These are phyloP conservation scores for Harringtonia aguacate DNA, from an alignment of 2,329 filamentous ascomycete species.

Conservation along the genomic window DNA sequence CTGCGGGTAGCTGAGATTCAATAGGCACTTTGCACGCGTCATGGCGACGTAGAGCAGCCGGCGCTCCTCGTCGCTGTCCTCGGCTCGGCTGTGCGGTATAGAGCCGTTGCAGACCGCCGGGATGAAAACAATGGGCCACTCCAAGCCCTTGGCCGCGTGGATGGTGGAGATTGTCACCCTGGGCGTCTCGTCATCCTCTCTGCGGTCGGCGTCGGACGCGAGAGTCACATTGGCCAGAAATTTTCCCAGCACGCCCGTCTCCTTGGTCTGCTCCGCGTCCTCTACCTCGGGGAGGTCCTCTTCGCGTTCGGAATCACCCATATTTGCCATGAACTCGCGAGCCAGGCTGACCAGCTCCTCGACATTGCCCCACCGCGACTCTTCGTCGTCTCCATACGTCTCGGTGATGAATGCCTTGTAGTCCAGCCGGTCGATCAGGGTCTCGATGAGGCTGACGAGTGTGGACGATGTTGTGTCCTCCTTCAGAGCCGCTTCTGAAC, in stretches of 20 bases:
- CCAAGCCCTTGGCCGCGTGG: constrained; percentile 87
- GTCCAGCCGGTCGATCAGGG: constrained; percentile 51
- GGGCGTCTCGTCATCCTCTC: constrained; percentile 41
- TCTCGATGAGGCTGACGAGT: constrained; percentile 38
- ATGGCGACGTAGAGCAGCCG: constrained; percentile 90
- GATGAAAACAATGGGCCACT: constrained; percentile 94
- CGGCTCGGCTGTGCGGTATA: constrained; percentile 78
- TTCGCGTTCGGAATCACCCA: constrained; percentile 28
- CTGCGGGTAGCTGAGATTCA: constrained; percentile 70
- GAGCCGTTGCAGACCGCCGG: constrained; percentile 83
- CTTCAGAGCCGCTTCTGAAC: neutral
- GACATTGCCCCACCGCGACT: constrained; percentile 77
- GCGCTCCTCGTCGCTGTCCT: constrained; percentile 80
- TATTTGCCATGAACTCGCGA: constrained; percentile 49
- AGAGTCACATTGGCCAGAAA: constrained; percentile 88
- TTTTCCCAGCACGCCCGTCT: constrained; percentile 53
- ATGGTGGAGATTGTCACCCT: constrained; percentile 91
- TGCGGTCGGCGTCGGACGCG: constrained; percentile 65
- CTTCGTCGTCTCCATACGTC: constrained; percentile 62
- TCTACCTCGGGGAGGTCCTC: constrained; percentile 58
- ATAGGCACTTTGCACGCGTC: constrained; percentile 77
- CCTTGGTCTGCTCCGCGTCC: constrained; percentile 56
- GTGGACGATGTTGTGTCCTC: constrained; percentile 7
- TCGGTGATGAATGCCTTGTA: constrained; percentile 66
- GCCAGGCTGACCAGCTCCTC: constrained; percentile 79